Percentiles rank a stretch among this genome's conserved stretches.
These are phyloP conservation scores for Populus alba DNA, from an alignment of 345 rosid species.

Conservation along the genomic window DNA sequence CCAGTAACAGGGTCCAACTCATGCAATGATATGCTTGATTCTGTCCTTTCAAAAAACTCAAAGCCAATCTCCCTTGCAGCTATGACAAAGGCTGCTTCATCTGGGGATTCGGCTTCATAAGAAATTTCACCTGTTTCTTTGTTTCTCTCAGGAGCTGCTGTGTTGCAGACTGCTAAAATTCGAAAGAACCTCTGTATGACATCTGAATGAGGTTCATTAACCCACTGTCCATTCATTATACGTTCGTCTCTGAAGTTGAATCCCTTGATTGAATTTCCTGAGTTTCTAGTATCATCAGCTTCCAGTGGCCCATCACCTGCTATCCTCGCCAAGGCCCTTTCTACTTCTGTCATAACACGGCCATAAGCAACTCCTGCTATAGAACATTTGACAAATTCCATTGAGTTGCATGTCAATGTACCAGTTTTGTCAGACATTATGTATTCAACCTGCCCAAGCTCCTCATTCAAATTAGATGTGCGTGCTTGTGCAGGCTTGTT, in stretches of 20 bases:
- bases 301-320: conserved; percentile 26
- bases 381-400: conserved; percentile 94
- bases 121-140: conserved; percentile 40
- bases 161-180: conserved; percentile 76
- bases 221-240: conserved; percentile 68
- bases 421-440: conserved; percentile 93
- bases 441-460: conserved; percentile 82
- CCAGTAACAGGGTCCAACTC: conserved; percentile 49
- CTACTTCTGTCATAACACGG: conserved; percentile 75
- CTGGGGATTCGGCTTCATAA: conserved; percentile 88
- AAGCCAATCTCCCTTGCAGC: conserved; percentile 88
- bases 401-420: conserved; percentile 87
- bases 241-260: conserved; percentile 84
- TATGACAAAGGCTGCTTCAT: conserved; percentile 82
- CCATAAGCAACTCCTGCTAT: conserved; percentile 76
- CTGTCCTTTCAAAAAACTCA: conserved; percentile 59
- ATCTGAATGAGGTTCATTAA: conserved; percentile 44
- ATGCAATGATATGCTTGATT: conserved; percentile 52
- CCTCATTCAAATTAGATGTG: conserved; percentile 92
- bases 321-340: conserved; percentile 48
- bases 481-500: conserved; percentile 76
- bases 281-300: conserved; percentile 10
- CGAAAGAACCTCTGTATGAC: conserved; percentile 52
- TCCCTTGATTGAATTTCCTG: conserved; percentile 53
- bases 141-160: conserved; percentile 61